Conservation (phyloP, 1,284 basidiomycete species). For the Trichosporon sp. region DNA sequence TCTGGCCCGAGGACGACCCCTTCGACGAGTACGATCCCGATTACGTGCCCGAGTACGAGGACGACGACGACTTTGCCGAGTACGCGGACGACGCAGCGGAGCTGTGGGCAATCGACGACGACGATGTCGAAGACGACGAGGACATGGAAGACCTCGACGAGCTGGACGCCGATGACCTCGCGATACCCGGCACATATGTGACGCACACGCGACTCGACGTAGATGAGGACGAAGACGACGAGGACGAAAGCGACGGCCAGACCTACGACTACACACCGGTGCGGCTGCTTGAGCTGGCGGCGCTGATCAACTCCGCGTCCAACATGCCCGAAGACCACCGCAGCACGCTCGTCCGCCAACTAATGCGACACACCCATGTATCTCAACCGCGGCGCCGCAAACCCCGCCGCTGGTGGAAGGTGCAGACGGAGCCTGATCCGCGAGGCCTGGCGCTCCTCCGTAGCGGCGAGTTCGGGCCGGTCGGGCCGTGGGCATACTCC, state of each 20-base stretch:
- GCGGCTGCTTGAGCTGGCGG: neutral
- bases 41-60: neutral
- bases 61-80: neutral
- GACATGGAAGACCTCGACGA: neutral
- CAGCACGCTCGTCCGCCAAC: neutral
- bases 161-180: neutral
- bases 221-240: neutral
- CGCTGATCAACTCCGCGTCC: neutral
- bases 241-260: neutral
- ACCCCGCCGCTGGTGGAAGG: conserved; percentile 42
- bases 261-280: neutral
- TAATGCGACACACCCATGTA: neutral
- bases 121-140: neutral
- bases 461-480: conserved; percentile 79
- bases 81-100: neutral
- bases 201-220: neutral
- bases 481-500: conserved; percentile 47
- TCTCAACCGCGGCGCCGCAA: neutral
- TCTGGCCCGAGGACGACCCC: neutral
- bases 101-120: neutral
- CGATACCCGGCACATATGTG: neutral
- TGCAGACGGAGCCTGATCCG: conserved; percentile 63
- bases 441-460: conserved; percentile 66
- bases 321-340: neutral
- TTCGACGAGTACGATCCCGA: neutral